These are phyloP conservation scores for Primulina eburnea DNA, from an alignment of 257 asterid species.

Conservation along the genomic window DNA sequence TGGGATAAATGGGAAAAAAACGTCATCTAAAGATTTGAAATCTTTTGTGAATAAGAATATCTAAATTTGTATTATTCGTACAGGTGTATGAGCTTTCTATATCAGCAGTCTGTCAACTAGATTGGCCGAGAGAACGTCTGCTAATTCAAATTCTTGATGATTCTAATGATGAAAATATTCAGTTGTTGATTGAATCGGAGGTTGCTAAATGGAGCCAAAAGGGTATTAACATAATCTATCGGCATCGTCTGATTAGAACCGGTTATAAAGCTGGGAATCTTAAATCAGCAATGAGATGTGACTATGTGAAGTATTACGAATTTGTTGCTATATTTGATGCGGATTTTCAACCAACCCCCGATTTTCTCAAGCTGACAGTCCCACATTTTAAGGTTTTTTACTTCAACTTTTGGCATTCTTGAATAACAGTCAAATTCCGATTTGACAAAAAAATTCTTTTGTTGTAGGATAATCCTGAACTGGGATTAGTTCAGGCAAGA, in stretches of 20 bases:
- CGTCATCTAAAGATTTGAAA: too few species aligned
- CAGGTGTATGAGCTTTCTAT: conserved; percentile 73
- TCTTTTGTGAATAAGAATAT: conserved; percentile 1
- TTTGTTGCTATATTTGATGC: conserved; percentile 77
- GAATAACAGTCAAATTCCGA: neutral
- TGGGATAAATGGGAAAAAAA: too few species aligned
- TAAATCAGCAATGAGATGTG: conserved; percentile 69
- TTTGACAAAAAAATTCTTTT: neutral
- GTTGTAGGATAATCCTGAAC: conserved; percentile 54
- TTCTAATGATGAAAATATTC: conserved; percentile 53
- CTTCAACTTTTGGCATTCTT: neutral
- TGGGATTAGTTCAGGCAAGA: conserved; percentile 69
- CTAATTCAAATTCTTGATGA: conserved; percentile 70
- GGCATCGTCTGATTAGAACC: conserved; percentile 57
- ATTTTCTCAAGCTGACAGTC: conserved; percentile 63
- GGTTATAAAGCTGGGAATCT: conserved; percentile 82
- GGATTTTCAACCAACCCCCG: conserved; percentile 64
- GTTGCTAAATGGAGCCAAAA: conserved; percentile 53
- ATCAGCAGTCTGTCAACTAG: conserved; percentile 62
- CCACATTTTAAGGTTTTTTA: conserved; percentile 59
- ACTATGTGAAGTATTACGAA: conserved; percentile 60
- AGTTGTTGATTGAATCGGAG: conserved; percentile 44
- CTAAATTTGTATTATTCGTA: neutral
- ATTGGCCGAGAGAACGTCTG: conserved; percentile 63
- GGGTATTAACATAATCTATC: conserved; percentile 57